Percentiles rank a stretch among this genome's conserved stretches.
These are phyloP conservation scores for Irpex rosettiformis DNA, from an alignment of 1,284 basidiomycete species.

Conservation along the genomic window DNA sequence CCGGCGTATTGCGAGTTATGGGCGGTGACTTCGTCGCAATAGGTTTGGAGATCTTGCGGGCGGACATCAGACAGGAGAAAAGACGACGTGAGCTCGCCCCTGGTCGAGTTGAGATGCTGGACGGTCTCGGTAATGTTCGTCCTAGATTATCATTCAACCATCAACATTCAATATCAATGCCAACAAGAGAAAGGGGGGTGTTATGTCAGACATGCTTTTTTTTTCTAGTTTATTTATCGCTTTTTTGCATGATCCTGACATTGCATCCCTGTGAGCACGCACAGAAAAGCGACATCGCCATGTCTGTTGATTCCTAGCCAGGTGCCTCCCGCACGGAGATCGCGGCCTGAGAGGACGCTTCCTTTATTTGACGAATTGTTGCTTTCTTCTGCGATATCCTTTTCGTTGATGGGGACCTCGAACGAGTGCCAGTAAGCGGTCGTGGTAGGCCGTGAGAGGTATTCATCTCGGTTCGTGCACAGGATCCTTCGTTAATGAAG, in stretches of 20 bases:
- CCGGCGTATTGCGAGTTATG: constrained; percentile 59
- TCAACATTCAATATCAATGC: neutral
- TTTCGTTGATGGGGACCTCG: constrained; percentile 20
- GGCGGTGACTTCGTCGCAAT: constrained; percentile 41
- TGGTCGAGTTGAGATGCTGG: constrained; percentile 44
- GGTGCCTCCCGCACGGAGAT: constrained; percentile 68
- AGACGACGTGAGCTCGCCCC: constrained; percentile 62
- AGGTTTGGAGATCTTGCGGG: constrained; percentile 38
- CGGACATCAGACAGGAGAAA: constrained; percentile 56
- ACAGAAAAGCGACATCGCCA: constrained; percentile 71
- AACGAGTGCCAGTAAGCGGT: constrained; percentile 60
- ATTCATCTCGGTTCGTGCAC: constrained; percentile 75
- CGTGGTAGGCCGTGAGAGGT: constrained; percentile 59
- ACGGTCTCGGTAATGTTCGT: constrained; percentile 76
- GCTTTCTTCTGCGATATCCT: constrained; percentile 18
- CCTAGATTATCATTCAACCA: constrained; percentile 33
- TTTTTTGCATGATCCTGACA: neutral
- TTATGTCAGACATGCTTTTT: neutral
- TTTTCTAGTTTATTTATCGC: neutral
- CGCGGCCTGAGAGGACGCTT: constrained; percentile 65
- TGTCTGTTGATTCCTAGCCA: constrained; percentile 69
- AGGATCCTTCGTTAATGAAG: constrained; percentile 43
- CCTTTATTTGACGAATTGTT: constrained; percentile 19
- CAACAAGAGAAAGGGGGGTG: neutral
- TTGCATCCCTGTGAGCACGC: constrained; percentile 30